phyloP scores from a whole-genome alignment of 2,329 filamentous ascomycete genomes.

The Diaporthe eres region DNA sequence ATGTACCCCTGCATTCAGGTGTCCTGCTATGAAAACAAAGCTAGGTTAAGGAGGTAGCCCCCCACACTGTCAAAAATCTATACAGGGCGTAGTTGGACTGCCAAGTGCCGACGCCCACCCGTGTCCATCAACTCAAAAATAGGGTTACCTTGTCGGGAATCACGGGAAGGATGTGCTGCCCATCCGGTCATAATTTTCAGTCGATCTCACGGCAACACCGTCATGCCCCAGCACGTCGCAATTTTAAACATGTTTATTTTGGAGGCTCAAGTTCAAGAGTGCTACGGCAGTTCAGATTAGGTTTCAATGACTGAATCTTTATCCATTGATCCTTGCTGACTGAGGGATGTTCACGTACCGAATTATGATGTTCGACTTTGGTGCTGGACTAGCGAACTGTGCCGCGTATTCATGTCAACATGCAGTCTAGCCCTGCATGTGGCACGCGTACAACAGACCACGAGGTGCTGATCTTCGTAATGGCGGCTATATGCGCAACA shows the following conservation, averaged over 20 bases:
- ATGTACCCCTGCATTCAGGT: background rate
- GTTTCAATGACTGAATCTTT: background rate
- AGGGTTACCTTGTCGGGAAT: background rate
- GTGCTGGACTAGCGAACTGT: background rate
- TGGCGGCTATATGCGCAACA: background rate
- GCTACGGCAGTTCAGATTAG: background rate
- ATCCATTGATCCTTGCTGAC: background rate
- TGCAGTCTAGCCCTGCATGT: background rate
- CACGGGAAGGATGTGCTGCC: background rate
- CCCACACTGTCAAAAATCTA: background rate
- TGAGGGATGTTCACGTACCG: background rate
- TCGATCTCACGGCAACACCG: background rate
- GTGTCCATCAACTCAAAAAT: conserved; percentile 24
- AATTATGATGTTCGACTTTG: background rate
- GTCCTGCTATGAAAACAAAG: background rate
- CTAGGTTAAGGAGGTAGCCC: background rate
- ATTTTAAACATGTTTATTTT: background rate
- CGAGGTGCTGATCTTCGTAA: conserved; percentile 5
- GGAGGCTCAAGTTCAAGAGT: background rate
- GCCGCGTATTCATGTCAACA: background rate
- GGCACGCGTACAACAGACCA: background rate
- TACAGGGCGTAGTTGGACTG: too few species aligned
- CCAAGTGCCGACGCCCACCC: background rate
- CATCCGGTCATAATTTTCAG: background rate
- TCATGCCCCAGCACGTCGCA: background rate